Percentiles rank a stretch among this genome's conserved stretches.
Conservation (phyloP, 352 stramenopile genomes). For the Globisporangium viniferum region DNA sequence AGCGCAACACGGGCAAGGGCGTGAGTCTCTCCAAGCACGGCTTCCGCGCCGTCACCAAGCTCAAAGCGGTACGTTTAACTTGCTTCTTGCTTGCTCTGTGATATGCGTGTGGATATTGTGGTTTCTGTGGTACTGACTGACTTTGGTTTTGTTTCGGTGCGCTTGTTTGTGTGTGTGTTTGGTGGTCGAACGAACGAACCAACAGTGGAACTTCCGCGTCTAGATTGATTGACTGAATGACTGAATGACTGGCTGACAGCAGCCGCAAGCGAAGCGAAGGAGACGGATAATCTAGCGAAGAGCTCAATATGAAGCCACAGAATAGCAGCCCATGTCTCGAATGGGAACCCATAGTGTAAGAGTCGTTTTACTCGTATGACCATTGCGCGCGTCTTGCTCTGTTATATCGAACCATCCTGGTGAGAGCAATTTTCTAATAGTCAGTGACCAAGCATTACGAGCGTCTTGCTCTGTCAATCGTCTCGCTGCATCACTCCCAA, state of each 20-base stretch:
- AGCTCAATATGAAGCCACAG: not conserved
- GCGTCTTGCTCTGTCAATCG: not conserved
- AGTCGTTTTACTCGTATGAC: not conserved
- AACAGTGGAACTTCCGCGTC: constrained; percentile 71
- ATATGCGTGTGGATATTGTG: not conserved
- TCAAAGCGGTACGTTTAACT: constrained; percentile 60
- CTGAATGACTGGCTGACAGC: not conserved
- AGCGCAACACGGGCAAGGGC: constrained; percentile 79
- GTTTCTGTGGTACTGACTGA: constrained; percentile 13
- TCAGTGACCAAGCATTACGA: not conserved
- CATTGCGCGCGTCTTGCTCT: not conserved
- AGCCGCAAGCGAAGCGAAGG: not conserved
- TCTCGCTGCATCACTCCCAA: not conserved
- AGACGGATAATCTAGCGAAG: not conserved
- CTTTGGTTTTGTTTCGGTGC: constrained; percentile 5
- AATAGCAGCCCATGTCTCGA: not conserved
- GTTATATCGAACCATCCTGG: not conserved
- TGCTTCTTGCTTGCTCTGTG: not conserved
- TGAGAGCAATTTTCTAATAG: not conserved
- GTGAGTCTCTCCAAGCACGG: constrained; percentile 80
- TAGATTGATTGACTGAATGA: constrained; percentile 19
- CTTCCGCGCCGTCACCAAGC: constrained; percentile 72
- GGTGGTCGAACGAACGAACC: not conserved
- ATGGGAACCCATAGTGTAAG: not conserved
- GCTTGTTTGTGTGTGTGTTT: not conserved